Conservation (phyloP, 2,329 filamentous ascomycete genomes). For the Penicillium sp. region DNA sequence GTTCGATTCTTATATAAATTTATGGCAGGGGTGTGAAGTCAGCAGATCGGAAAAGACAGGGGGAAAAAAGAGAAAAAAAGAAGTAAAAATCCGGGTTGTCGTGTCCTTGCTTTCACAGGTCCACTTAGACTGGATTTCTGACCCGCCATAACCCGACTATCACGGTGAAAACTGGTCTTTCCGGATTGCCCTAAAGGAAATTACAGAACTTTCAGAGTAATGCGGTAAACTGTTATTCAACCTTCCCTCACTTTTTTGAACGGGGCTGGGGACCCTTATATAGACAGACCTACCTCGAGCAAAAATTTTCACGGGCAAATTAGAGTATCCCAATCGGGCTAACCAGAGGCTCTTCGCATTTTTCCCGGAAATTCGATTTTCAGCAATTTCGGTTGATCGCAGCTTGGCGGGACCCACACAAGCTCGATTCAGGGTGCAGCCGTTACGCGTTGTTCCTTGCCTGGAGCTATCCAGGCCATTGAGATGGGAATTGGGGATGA, state of each 20-base stretch:
- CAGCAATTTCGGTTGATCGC: conserved; percentile 18
- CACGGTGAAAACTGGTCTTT: conserved; percentile 4
- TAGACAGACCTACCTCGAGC: neutral
- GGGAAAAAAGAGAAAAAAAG: neutral
- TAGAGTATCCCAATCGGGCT: neutral
- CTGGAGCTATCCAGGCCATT: neutral
- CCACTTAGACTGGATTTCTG: conserved; percentile 17
- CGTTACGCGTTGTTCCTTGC: neutral
- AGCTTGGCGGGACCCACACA: conserved; percentile 23
- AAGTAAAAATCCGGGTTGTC: conserved; percentile 6
- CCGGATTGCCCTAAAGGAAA: conserved; percentile 14
- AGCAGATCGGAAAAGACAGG: neutral
- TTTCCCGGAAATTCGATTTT: conserved; percentile 11
- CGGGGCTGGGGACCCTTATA: conserved; percentile 3
- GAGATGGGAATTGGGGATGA: neutral
- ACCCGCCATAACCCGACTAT: conserved; percentile 19
- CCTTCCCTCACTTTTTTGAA: neutral
- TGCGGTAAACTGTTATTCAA: neutral
- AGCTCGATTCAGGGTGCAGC: conserved; percentile 15
- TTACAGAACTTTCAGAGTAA: conserved; percentile 5
- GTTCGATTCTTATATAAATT: neutral
- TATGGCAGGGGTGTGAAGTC: neutral
- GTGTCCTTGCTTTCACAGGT: conserved; percentile 17
- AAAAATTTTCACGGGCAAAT: neutral
- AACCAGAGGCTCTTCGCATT: conserved; percentile 14